Base-by-base conservation (phyloP, 106 monocot genomes). In the Chionographis japonica region DNA sequence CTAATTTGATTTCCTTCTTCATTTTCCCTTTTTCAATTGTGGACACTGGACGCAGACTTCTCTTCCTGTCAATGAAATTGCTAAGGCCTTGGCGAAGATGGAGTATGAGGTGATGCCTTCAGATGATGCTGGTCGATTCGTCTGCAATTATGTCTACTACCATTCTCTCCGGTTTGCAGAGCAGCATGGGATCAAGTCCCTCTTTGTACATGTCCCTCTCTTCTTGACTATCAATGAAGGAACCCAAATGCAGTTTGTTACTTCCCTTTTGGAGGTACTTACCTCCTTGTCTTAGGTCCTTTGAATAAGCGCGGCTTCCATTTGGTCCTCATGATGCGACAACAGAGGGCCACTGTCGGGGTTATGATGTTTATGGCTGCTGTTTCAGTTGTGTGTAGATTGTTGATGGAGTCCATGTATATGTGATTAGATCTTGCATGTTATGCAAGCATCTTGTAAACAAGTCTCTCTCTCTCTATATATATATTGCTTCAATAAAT, bases 181-280 rank as follows among this genome's bases (percentile, higher is more conserved):
- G 67, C 69, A 87, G 27, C 79, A 90, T 37, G 74, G 83, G 4
- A 87, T 78, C 68, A 75, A 81, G 15, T 91, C 90, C 55, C 84
- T 91, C n/a, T 91, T 91, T 66, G 94, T 94, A 10, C 94, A 94
- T 72, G 90, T 94, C 37, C 94, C 94, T 46, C 83, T 94, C 52
- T 94, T 94, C 67, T 55, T 83, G 60, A 87, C 80, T 10, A 90
- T 94, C 54, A 71, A 87, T 58, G 94, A 90, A 73, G 87, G 87
- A 60, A 88, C 75, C 12, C 94, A 94, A 73, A 94, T 90, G 94
- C 71, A 77, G 62, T 94, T 94, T 61, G 80, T 60, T 50, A 85
- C 90, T 77, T 87, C 94, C 35, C 84, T 94, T 62, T 64, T 94
- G 56, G 87, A 94, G 67, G 73, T 90, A 16, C 87, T 94, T 54